Evolutionary conservation across 2,329 filamentous ascomycete genomes (phyloP).

Genomic region (Aureobasidium sp.): DNA sequence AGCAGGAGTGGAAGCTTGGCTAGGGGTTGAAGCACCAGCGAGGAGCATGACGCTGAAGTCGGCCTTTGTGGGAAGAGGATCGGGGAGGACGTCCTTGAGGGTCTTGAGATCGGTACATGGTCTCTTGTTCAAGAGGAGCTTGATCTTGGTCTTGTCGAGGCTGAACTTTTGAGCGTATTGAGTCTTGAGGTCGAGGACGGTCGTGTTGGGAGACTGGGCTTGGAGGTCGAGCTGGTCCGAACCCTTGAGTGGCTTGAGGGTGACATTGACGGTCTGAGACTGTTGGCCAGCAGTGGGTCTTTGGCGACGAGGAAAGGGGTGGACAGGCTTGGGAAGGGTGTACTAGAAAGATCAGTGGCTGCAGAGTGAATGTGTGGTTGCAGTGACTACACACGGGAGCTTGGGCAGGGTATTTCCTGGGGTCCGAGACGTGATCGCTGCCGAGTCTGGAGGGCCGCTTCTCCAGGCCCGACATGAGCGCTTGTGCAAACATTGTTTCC

Average conservation of each 20-base stretch:
- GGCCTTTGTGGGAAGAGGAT: slow-evolving; percentile 38
- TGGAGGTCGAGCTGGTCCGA: slow-evolving; percentile 63
- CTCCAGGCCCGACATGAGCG: slow-evolving; percentile 75
- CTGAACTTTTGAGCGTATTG: slow-evolving; percentile 57
- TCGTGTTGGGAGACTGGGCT: slow-evolving; percentile 57
- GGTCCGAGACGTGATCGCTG: slow-evolving; percentile 85
- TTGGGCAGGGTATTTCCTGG: slow-evolving; percentile 67
- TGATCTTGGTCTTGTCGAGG: slow-evolving; percentile 70
- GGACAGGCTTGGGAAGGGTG: slow-evolving; percentile 60
- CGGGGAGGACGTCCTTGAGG: slow-evolving; percentile 59
- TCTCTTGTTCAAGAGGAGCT: slow-evolving; percentile 81
- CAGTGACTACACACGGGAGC: slow-evolving; percentile 56
- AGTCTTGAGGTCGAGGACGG: slow-evolving; percentile 71
- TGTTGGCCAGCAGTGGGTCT: slow-evolving; percentile 39
- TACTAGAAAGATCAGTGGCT: slow-evolving; percentile 43
- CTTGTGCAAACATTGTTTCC: slow-evolving; percentile 76
- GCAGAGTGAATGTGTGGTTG: not conserved
- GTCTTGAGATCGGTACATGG: slow-evolving; percentile 72
- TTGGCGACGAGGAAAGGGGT: slow-evolving; percentile 44
- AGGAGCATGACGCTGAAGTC: slow-evolving; percentile 88
- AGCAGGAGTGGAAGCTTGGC: slow-evolving; percentile 21
- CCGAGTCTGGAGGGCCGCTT: slow-evolving; percentile 71
- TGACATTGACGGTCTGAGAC: slow-evolving; percentile 42
- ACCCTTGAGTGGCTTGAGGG: slow-evolving; percentile 71
- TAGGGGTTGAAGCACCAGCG: slow-evolving; percentile 42